These are phyloP conservation scores for Citrus reticulata DNA, from an alignment of 345 rosid species.

Conservation along the genomic window DNA sequence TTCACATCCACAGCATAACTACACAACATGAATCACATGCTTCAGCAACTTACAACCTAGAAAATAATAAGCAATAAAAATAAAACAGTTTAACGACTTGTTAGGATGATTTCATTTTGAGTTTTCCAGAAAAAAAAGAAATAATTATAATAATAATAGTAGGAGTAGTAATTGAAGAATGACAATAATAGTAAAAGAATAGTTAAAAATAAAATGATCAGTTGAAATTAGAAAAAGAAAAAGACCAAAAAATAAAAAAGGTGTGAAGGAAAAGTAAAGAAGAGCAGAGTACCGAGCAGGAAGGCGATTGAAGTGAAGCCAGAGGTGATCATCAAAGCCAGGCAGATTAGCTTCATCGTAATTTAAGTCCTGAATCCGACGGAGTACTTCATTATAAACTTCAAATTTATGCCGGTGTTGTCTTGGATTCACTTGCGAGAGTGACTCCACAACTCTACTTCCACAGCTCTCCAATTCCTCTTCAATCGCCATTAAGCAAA, in stretches of 20 bases:
- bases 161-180: neutral
- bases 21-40: constrained; percentile 9
- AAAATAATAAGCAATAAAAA: neutral
- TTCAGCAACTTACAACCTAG: neutral
- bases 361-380: constrained; percentile 65
- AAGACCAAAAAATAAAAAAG: neutral
- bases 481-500: constrained; percentile 65
- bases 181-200: neutral
- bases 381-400: constrained; percentile 73
- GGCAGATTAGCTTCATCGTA: constrained; percentile 66
- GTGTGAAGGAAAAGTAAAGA: neutral
- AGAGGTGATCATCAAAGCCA: constrained; percentile 90
- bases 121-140: neutral
- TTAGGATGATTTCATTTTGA: constrained; percentile 3
- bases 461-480: constrained; percentile 91
- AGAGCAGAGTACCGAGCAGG: constrained; percentile 69
- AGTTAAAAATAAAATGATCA: neutral
- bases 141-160: neutral
- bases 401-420: constrained; percentile 81
- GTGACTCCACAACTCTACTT: constrained; percentile 64
- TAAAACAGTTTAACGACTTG: neutral
- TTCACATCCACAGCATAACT: constrained; percentile 95
- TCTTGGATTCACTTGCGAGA: constrained; percentile 52
- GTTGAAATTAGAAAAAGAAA: neutral
- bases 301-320: constrained; percentile 96